Conservation (phyloP, 1,284 basidiomycete species). For the Coriolopsis trogii region DNA sequence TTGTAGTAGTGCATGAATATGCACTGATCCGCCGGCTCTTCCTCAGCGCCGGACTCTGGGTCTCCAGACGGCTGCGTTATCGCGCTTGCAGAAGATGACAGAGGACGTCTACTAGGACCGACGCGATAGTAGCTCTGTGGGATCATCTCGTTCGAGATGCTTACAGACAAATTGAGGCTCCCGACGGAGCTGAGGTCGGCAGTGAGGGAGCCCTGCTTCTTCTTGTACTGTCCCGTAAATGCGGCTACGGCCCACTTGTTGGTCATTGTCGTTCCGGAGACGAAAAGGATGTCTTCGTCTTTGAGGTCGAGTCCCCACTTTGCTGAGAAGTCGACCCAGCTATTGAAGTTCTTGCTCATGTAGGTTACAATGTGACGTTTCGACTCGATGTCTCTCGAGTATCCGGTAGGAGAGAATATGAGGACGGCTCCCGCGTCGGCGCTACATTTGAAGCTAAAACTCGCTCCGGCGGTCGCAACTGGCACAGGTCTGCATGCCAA, state of each 20-base stretch:
- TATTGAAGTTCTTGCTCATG: conserved; percentile 18
- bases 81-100: background rate
- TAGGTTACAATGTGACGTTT: conserved; percentile 17
- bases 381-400: conserved; percentile 10
- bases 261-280: conserved; percentile 29
- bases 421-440: conserved; percentile 17
- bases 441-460: conserved; percentile 11
- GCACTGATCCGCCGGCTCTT: conserved; percentile 19
- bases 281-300: conserved; percentile 26
- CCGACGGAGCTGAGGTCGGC: conserved; percentile 10
- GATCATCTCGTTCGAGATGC: conserved; percentile 1
- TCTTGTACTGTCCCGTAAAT: conserved; percentile 5
- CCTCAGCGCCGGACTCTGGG: background rate
- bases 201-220: conserved; percentile 5
- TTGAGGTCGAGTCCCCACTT: conserved; percentile 12
- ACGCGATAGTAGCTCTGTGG: background rate
- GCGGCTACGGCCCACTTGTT: conserved; percentile 9
- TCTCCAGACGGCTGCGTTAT: background rate
- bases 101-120: conserved; percentile 2
- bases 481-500: background rate
- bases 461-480: conserved; percentile 1
- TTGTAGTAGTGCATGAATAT: conserved; percentile 29
- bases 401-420: conserved; percentile 1
- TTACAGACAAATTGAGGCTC: conserved; percentile 2
- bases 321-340: conserved; percentile 25